Conservation (phyloP, 495 filamentous ascomycete species). For the Parmelia sp. region DNA sequence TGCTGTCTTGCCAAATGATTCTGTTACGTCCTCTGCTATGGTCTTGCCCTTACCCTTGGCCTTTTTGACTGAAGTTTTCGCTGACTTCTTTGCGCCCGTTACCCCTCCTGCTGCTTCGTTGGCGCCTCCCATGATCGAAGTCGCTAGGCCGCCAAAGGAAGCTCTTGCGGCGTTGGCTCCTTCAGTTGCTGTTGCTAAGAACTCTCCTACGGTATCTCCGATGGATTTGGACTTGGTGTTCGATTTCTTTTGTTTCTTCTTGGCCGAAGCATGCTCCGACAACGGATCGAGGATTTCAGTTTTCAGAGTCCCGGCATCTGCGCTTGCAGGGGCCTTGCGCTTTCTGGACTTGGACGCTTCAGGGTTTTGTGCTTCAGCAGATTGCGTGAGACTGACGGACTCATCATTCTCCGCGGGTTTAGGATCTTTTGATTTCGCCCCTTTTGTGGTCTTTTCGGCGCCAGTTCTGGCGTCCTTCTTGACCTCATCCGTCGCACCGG, state of each 20-base stretch:
- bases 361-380: not conserved
- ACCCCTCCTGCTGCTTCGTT: slow-evolving; percentile 14
- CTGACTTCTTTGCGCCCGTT: slow-evolving; percentile 17
- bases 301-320: slow-evolving; percentile 16
- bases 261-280: slow-evolving; percentile 13
- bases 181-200: slow-evolving; percentile 21
- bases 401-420: not conserved
- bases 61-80: slow-evolving; percentile 27
- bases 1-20: slow-evolving; percentile 26
- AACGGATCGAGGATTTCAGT: slow-evolving; percentile 19
- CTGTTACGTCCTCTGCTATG: slow-evolving; percentile 19
- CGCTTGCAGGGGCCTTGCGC: slow-evolving; percentile 18
- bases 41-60: slow-evolving; percentile 23
- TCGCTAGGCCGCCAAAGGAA: slow-evolving; percentile 17
- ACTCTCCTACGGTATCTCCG: slow-evolving; percentile 17
- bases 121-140: slow-evolving; percentile 12
- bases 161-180: slow-evolving; percentile 21
- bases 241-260: slow-evolving; percentile 23
- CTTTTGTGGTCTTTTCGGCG: slow-evolving; percentile 11
- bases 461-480: slow-evolving; percentile 11
- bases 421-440: slow-evolving; percentile 8
- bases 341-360: slow-evolving; percentile 24
- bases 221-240: slow-evolving; percentile 12
- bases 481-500: slow-evolving; percentile 4
- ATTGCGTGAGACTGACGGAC: not conserved